These are phyloP conservation scores for Apodospora peruviana DNA, from an alignment of 495 filamentous ascomycete genomes.

Conservation along the genomic window DNA sequence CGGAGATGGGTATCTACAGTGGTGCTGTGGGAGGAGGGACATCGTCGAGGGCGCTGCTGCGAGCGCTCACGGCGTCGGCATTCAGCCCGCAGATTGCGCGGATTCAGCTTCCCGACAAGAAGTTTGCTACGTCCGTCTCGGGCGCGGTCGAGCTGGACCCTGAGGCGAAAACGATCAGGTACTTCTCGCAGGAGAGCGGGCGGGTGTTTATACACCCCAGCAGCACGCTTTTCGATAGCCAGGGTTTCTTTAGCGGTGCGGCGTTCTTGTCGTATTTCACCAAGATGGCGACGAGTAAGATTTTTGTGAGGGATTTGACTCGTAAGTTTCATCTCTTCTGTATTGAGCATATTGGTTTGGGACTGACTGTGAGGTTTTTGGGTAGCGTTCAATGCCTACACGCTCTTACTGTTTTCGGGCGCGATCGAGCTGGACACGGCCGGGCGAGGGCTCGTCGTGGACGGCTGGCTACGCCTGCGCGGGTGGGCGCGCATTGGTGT, in stretches of 20 bases:
- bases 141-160: slow-evolving; percentile 90
- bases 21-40: slow-evolving; percentile 21
- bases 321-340: slow-evolving; percentile 48
- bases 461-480: slow-evolving; percentile 84
- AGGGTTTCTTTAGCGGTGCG: slow-evolving; percentile 61
- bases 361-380: neutral
- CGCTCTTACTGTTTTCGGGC: slow-evolving; percentile 85
- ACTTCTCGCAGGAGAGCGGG: slow-evolving; percentile 79
- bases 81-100: slow-evolving; percentile 89
- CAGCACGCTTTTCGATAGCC: slow-evolving; percentile 77
- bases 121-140: slow-evolving; percentile 76
- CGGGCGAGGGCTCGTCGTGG: slow-evolving; percentile 82
- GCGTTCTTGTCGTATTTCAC: slow-evolving; percentile 80
- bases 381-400: slow-evolving; percentile 83
- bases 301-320: slow-evolving; percentile 84
- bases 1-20: slow-evolving; percentile 71
- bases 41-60: slow-evolving; percentile 55
- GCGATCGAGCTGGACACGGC: slow-evolving; percentile 78
- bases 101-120: slow-evolving; percentile 90
- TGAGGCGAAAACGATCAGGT: slow-evolving; percentile 85
- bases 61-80: slow-evolving; percentile 82
- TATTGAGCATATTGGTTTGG: neutral
- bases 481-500: slow-evolving; percentile 96
- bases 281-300: slow-evolving; percentile 84
- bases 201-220: slow-evolving; percentile 89